Percentiles rank a stretch among this genome's conserved stretches.
These are phyloP conservation scores for Canavalia ensiformis DNA, from an alignment of 306 rosid genomes.

Conservation along the genomic window DNA sequence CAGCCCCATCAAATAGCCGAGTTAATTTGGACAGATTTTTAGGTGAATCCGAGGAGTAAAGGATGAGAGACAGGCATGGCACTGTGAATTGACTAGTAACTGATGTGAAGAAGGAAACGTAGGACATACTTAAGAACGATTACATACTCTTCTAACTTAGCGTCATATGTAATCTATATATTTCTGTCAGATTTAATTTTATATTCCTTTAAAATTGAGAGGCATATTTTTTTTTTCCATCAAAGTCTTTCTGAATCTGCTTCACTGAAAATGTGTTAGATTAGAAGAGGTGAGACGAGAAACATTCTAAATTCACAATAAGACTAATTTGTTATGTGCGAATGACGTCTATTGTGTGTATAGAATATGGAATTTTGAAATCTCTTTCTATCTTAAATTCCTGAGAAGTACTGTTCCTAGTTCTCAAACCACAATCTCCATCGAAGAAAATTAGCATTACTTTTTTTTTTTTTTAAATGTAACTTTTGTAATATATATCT, in stretches of 20 bases:
- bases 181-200: not conserved
- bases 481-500: no score
- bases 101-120: not conserved
- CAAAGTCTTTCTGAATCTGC: not conserved
- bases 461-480: not conserved
- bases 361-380: not conserved
- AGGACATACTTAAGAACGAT: not conserved
- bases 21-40: not conserved
- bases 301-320: not conserved
- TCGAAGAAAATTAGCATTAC: not conserved
- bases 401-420: not conserved
- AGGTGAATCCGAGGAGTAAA: constrained; percentile 16
- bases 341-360: not conserved
- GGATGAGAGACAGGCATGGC: constrained; percentile 2
- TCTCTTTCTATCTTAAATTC: not conserved
- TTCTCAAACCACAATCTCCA: not conserved
- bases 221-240: not conserved
- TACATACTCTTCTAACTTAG: not conserved
- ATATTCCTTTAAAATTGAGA: not conserved
- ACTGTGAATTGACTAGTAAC: not conserved
- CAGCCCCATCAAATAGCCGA: no score
- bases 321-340: not conserved
- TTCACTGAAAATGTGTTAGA: not conserved
- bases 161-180: not conserved
- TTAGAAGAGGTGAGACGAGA: not conserved